Evolutionary conservation across 257 asterid genomes (phyloP).

Genomic region (Lavandula angustifolia): DNA sequence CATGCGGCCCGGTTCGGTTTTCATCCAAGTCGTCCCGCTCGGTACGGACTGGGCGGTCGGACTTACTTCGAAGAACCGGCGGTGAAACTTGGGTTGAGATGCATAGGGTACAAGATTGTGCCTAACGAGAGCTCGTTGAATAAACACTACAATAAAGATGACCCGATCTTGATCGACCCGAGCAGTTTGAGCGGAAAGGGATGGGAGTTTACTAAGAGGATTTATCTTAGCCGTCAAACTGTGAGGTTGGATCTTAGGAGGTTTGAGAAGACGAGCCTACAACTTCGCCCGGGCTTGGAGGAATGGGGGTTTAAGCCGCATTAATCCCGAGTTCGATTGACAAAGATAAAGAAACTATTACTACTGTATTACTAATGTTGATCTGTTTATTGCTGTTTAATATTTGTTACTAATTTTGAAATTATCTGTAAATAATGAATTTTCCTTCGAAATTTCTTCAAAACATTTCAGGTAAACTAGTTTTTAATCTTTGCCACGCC

Average conservation of each 20-base stretch:
- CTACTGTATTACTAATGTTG: too few species aligned
- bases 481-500: too few species aligned
- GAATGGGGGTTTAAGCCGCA: slow-evolving; percentile 37
- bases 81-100: slow-evolving; percentile 59
- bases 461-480: too few species aligned
- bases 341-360: too few species aligned
- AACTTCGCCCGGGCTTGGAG: slow-evolving; percentile 47
- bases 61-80: slow-evolving; percentile 78
- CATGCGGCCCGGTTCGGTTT: slow-evolving; percentile 73
- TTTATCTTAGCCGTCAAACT: slow-evolving; percentile 76
- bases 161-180: slow-evolving; percentile 67
- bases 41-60: slow-evolving; percentile 85
- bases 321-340: too few species aligned
- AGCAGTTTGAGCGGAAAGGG: slow-evolving; percentile 50
- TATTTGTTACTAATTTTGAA: too few species aligned
- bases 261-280: slow-evolving; percentile 69
- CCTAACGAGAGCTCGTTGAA: slow-evolving; percentile 82
- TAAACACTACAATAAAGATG: slow-evolving; percentile 52
- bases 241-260: slow-evolving; percentile 65
- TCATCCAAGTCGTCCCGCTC: slow-evolving; percentile 76
- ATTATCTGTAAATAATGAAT: too few species aligned
- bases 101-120: slow-evolving; percentile 67
- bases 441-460: too few species aligned
- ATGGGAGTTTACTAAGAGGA: slow-evolving; percentile 79
- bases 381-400: too few species aligned